Conservation (phyloP, 345 rosid species). For the Nasturtium officinale region DNA sequence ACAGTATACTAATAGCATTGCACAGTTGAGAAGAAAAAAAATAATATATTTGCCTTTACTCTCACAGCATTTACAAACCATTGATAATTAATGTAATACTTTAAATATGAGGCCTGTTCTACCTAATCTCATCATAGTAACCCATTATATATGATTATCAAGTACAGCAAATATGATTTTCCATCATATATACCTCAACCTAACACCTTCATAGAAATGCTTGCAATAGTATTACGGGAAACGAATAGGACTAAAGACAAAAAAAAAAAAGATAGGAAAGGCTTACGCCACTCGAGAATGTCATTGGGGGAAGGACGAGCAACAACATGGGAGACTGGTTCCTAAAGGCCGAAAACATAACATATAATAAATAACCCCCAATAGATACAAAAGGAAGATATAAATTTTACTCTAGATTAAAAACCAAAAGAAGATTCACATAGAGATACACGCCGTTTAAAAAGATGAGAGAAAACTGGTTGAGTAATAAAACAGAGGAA, state of each 20-base stretch:
- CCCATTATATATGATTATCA: conserved; percentile 5
- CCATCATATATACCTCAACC: conserved; percentile 24
- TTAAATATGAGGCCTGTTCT: not conserved
- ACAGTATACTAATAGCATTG: conserved; percentile 5
- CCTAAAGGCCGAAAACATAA: conserved; percentile 57
- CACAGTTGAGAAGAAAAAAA: conserved; percentile 6
- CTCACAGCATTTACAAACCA: not conserved
- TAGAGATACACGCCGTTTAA: not conserved
- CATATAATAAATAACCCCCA: conserved; percentile 14
- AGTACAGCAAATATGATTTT: not conserved
- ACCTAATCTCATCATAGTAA: not conserved
- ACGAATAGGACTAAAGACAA: not conserved
- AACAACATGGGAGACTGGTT: conserved; percentile 89
- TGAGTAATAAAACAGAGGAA: not conserved
- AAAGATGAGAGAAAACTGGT: not conserved
- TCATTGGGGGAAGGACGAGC: conserved; percentile 93
- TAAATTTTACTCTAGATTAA: conserved; percentile 3
- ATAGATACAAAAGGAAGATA: conserved; percentile 17
- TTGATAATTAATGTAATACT: not conserved
- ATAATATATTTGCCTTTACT: not conserved
- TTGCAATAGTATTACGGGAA: not conserved
- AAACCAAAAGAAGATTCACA: conserved; percentile 18
- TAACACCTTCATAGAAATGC: conserved; percentile 5
- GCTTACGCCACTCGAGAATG: conserved; percentile 99
- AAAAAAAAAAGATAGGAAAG: conserved; percentile 18